These are phyloP conservation scores for Triticum dicoccoides DNA, from an alignment of 176 grass and related monocot species.

Conservation along the genomic window DNA sequence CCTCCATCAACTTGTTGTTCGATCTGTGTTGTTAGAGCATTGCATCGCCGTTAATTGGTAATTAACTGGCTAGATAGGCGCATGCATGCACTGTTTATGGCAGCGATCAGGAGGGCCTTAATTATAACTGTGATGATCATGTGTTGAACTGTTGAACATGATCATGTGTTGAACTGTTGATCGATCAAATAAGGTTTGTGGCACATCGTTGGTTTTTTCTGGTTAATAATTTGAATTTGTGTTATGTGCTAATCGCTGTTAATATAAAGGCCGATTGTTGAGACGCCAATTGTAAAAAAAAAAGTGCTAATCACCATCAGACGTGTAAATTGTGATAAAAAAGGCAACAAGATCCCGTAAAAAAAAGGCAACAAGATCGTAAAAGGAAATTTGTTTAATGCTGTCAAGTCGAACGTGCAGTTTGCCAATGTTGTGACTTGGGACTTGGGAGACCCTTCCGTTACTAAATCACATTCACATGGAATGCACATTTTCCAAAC, in stretches of 20 bases:
- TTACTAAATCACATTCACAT: too few relatives aligned
- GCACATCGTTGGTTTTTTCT: background rate
- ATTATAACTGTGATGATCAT: conserved; percentile 22
- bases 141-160: background rate
- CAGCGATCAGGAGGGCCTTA: background rate
- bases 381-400: too few relatives aligned
- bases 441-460: too few relatives aligned
- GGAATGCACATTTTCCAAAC: too few relatives aligned
- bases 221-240: conserved; percentile 2
- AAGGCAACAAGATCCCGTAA: background rate
- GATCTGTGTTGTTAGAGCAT: conserved; percentile 19
- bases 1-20: background rate
- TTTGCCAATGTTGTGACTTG: too few relatives aligned
- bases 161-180: conserved; percentile 6
- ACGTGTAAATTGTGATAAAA: background rate
- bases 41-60: conserved; percentile 10
- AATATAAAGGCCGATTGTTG: background rate
- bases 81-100: background rate
- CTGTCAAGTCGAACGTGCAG: too few relatives aligned
- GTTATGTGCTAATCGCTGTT: background rate
- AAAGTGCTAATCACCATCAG: too few relatives aligned
- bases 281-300: too few relatives aligned
- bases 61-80: background rate
- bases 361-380: background rate
- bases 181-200: conserved; percentile 30